These are phyloP conservation scores for Balamuthia mandrillaris DNA, from an alignment of 208 protist species.

Conservation along the genomic window DNA sequence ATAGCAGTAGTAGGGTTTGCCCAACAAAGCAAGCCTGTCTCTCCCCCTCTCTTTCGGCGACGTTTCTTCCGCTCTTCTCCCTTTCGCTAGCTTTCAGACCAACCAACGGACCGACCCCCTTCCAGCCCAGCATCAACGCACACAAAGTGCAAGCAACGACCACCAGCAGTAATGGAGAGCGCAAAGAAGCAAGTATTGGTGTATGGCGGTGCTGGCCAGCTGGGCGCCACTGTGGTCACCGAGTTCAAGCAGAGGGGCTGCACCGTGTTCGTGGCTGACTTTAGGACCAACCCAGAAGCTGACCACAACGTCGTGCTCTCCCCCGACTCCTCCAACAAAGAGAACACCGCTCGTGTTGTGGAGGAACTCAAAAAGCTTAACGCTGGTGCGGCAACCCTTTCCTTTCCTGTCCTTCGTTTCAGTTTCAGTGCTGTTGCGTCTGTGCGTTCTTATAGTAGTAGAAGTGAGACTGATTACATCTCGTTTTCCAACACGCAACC, in stretches of 20 bases:
- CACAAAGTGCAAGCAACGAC: no score
- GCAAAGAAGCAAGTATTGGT: background rate
- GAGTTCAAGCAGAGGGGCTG: constrained; percentile 26
- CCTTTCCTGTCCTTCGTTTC: background rate
- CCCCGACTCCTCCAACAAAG: background rate
- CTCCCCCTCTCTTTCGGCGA: no score
- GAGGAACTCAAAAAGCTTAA: background rate
- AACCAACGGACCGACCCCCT: no score
- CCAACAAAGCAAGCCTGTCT: no score
- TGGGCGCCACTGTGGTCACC: constrained; percentile 11
- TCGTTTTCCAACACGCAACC: no score
- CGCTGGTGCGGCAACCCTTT: background rate
- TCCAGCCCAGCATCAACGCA: no score
- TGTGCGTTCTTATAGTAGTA: background rate
- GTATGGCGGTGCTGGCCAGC: constrained; percentile 34
- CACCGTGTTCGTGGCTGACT: constrained; percentile 3
- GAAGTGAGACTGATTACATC: background rate
- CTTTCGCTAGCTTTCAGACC: no score
- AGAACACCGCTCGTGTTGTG: background rate
- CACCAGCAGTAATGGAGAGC: no score
- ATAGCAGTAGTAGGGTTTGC: no score
- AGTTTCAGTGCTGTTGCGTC: background rate
- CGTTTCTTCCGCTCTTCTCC: no score
- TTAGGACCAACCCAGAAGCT: background rate
- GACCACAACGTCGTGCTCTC: constrained; percentile 13